Base-by-base conservation (phyloP, 768 basidiomycete genomes). In the Pleurotus tuoliensis region DNA sequence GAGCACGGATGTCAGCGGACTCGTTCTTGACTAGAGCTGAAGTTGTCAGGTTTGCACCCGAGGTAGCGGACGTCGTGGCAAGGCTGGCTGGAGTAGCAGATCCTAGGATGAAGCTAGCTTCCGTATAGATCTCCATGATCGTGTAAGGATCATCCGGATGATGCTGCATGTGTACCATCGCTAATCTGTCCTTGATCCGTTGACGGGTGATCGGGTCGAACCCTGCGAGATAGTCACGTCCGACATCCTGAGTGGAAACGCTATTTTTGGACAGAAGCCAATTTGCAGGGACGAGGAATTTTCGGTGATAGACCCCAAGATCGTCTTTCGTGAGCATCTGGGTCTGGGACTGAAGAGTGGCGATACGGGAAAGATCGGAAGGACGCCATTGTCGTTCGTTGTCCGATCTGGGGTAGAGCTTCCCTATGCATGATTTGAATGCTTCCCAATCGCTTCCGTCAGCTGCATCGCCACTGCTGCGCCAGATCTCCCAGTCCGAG, bases 111-210 rank as follows among this genome's bases (percentile, higher is more conserved):
- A 66, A 65, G 3, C 59, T 48, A 0, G 64, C 60, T 1, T 64
- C 66, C 12, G 61, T 63, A 5, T 63, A 57, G 13, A 68, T 58
- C 6, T 67, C 58, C 0, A 13, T 30, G 9, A 69, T 30, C 2
- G 37, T 20, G 51, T 67, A 69, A 1, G 66, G 65, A 12, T 67
- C 60, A 13, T 68, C 66, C 1, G 65, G 68, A 13, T 59, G 59
- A 16, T 61, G 59, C 20, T 67, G 64, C 1, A 62, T 66, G 12
- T 48, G 24, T 20, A 64, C 67, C 49, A 68, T 50, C 22, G 61
- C 54, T 0, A 69, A 63, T 1, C 65, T 61, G 3, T 61, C 58
- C 1, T 54, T 39, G 11, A 66, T 30, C 2, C 25, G 8, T 4
- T 11, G 20, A 53, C 45, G 41, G 22, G 66, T 47, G 2, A 55